Evolutionary conservation across 2,329 filamentous ascomycete species (phyloP), one percentile per base, ranked within the genome.

Genomic region (Pseudogymnoascus destructans): DNA sequence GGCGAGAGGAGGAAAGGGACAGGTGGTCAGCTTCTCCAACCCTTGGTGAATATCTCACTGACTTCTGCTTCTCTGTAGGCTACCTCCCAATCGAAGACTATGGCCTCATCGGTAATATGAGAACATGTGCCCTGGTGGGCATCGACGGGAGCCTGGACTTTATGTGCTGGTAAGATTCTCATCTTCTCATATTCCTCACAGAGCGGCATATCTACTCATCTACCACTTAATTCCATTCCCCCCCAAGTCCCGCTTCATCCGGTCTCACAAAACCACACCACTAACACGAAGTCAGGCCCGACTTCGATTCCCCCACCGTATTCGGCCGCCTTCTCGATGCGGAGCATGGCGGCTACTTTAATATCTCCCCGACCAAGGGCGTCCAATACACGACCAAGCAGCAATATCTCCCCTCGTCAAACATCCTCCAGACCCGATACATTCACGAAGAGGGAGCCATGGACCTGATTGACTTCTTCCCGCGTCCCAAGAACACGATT

Each of bases 21-120:
- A 40, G 38, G 38, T 21, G 38, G 38, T 40, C 38, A 40, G 38
- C 38, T 40, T 40, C 17, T 21, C 38, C 38, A 1, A 21, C 17
- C 38, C 3, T 2, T 40, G 10, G 17, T 40, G 38, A 21, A 40
- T 40, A 40, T 40, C 17, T 9, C 10, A 21, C 38, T 40, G 38
- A 40, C 38, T 13, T 21, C 38, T 40, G 38, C 17, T 40, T 21
- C 10, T 13, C 9, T 30, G 17, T n/a, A 54, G 67, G 68, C 15
- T 70, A 69, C 57, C 62, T 70, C 19, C 68, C 68, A 35, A 86
- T 89, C 63, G 86, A 89, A 67, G 81, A 89, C 70, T 89, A 89
- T 75, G 86, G 86, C 58, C 78, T 90, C 70, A 87, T 90, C 65
- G 86, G 86, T 21, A 89, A 89, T 66, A 88, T 90, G 85, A 79